phyloP scores from a whole-genome alignment of 2,329 filamentous ascomycete species.

The Rasamsonia emersonii region DNA sequence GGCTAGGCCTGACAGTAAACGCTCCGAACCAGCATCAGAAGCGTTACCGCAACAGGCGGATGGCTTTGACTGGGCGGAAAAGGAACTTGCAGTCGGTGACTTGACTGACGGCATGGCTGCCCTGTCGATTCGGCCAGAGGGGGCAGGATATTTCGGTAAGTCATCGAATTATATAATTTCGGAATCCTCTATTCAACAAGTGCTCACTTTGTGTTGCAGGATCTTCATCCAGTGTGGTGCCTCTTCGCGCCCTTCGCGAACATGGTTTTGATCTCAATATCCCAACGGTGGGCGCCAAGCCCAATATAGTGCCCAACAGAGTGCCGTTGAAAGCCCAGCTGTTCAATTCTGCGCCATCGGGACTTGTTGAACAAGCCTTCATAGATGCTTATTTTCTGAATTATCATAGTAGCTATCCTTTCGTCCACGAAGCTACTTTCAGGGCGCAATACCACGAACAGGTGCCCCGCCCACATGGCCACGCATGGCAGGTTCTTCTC shows the following conservation, averaged over 20 bases:
- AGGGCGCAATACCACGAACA: slow-evolving; percentile 39
- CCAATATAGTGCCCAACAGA: slow-evolving; percentile 14
- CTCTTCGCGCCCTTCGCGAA: slow-evolving; percentile 28
- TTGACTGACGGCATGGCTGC: slow-evolving; percentile 35
- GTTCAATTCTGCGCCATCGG: slow-evolving; percentile 28
- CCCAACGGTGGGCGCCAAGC: slow-evolving; percentile 20
- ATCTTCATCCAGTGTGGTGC: slow-evolving; percentile 32
- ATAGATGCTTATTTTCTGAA: slow-evolving; percentile 40
- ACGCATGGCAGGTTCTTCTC: slow-evolving; percentile 38
- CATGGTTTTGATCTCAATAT: slow-evolving; percentile 33
- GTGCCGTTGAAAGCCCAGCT: slow-evolving; percentile 31
- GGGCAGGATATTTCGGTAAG: slow-evolving; percentile 31
- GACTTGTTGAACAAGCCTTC: slow-evolving; percentile 31
- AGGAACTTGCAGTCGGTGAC: slow-evolving; percentile 29
- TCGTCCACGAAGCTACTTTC: slow-evolving; percentile 41
- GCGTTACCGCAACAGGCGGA: slow-evolving; percentile 33
- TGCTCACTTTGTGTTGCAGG: slow-evolving; percentile 14
- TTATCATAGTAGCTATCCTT: slow-evolving; percentile 40
- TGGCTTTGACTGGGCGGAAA: slow-evolving; percentile 45
- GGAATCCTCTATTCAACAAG: not conserved
- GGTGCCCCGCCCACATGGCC: slow-evolving; percentile 33
- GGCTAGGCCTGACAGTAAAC: slow-evolving; percentile 24
- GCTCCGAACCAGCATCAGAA: slow-evolving; percentile 35
- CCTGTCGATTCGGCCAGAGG: slow-evolving; percentile 31
- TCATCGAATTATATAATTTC: slow-evolving; percentile 1